Evolutionary conservation across 768 basidiomycete species (phyloP).

Genomic region (Suillus spraguei): DNA sequence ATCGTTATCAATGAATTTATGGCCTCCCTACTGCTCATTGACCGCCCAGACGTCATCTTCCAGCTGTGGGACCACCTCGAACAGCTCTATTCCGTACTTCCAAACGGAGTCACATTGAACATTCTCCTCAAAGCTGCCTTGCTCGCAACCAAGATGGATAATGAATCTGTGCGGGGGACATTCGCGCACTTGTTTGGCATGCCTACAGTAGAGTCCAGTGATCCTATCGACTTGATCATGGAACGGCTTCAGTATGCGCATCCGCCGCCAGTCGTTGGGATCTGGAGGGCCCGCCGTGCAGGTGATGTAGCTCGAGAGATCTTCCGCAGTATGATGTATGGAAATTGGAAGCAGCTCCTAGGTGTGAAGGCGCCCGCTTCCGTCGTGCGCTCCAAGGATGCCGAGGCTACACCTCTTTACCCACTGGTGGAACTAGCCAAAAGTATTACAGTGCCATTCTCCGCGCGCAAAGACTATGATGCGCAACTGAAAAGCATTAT

Average conservation of each 20-base stretch:
- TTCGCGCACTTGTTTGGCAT: slow-evolving; percentile 43
- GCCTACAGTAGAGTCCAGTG: slow-evolving; percentile 13
- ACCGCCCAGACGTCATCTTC: slow-evolving; percentile 66
- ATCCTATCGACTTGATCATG: slow-evolving; percentile 31
- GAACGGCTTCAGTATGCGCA: slow-evolving; percentile 30
- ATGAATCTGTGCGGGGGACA: slow-evolving; percentile 51
- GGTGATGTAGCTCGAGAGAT: slow-evolving; percentile 51
- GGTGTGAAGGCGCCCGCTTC: slow-evolving; percentile 39
- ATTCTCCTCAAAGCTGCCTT: slow-evolving; percentile 64
- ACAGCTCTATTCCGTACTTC: slow-evolving; percentile 56
- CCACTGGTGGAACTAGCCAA: slow-evolving; percentile 33
- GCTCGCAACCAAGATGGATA: slow-evolving; percentile 51
- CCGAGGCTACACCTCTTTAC: slow-evolving; percentile 21
- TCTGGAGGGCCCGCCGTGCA: slow-evolving; percentile 50
- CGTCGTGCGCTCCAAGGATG: slow-evolving; percentile 29
- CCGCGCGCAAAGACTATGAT: slow-evolving; percentile 5
- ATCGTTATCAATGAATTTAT: slow-evolving; percentile 47
- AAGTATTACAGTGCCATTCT: slow-evolving; percentile 24
- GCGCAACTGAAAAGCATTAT: background rate
- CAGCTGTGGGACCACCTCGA: slow-evolving; percentile 69
- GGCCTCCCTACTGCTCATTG: slow-evolving; percentile 46
- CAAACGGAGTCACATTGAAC: slow-evolving; percentile 57
- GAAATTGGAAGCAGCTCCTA: slow-evolving; percentile 52
- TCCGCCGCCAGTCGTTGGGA: slow-evolving; percentile 33
- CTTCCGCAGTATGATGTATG: slow-evolving; percentile 59